Evolutionary conservation across 2,329 filamentous ascomycete species (phyloP), one percentile per base, ranked within the genome.

Genomic region (Curvularia sp.): DNA sequence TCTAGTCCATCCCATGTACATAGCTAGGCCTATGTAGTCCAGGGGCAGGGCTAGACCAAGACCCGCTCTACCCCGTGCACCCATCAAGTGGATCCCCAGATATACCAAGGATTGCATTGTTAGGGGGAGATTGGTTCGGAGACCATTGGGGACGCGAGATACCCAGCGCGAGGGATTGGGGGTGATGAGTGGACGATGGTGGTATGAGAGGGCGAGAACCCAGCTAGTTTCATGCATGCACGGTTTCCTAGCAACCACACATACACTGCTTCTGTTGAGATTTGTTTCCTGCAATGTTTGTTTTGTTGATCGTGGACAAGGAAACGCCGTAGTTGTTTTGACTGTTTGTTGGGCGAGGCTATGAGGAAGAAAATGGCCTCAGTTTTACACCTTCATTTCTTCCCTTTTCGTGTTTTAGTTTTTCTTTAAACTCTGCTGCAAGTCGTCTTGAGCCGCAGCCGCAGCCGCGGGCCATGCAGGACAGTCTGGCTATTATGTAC

Each of bases 401-500:
- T 33, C 8, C 1, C 13, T 18, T 33, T 33, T 33, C 13, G 12
- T n/a, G 2, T 38, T n/a, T 38, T n/a, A n/a, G n/a, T 38, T 38
- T n/a, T 18, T 18, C 18, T 18, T 18, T 18, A 18, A 18, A 3
- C 33, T 38, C 13, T n/a, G 7, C 2, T 24, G 39, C 39, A 22
- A 42, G 22, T 10, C 33, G 13, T 10, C 33, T 38, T 5, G 33
- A 18, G 18, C 18, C 18, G 18, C 18, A 38, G 33, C 33, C 33
- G 33, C 15, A 38, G 33, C 33, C 33, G 33, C 33, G 33, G 33
- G 10, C 5, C 33, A 38, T 38, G 24, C 6, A 26, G 30, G 33
- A 28, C 33, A 35, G 38, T 33, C 47, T 44, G 28, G 50, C 39
- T 46, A 58, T 58, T 58, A 58, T 49, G 55, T 58, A 58, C 55